A percentile compares a stretch with the other conserved stretches of the same genome.
Evolutionary conservation across 345 rosid species (phyloP).

Genomic region (Streptanthus diversifolius): DNA sequence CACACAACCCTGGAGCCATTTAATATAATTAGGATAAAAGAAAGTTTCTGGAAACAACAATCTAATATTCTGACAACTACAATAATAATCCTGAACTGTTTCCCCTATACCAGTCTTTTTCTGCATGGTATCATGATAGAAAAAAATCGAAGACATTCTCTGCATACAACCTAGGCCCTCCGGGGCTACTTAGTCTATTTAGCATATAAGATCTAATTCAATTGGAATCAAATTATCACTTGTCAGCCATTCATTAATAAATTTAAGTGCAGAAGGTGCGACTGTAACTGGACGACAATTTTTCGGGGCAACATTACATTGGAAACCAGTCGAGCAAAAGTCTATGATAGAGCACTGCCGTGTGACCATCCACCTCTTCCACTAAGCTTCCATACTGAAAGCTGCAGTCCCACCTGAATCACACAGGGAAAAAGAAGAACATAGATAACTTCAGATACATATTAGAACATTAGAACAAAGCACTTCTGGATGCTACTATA

Average conservation of each 20-base stretch:
- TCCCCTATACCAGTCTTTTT: not conserved
- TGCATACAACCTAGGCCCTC: constrained; percentile 1
- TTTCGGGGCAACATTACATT: constrained; percentile 45
- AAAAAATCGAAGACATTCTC: not conserved
- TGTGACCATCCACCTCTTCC: constrained; percentile 99
- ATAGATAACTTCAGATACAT: not conserved
- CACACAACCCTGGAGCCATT: constrained; percentile 69
- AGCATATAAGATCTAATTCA: not conserved
- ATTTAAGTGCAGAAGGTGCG: not conserved
- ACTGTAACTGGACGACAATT: not conserved
- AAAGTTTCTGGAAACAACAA: not conserved
- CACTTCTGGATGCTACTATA: not conserved
- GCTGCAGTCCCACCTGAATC: constrained; percentile 97
- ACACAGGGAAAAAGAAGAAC: constrained; percentile 11
- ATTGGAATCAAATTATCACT: not conserved
- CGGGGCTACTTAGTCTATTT: not conserved
- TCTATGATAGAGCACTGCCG: constrained; percentile 91
- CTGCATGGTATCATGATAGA: not conserved
- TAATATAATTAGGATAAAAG: constrained; percentile 10
- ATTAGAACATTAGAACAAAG: constrained; percentile 10
- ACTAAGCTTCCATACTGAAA: constrained; percentile 93
- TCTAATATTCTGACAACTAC: not conserved
- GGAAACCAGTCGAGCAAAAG: constrained; percentile 99
- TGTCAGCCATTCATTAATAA: not conserved
- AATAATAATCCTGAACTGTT: not conserved